Evolutionary conservation across 768 basidiomycete species (phyloP), one percentile per base, ranked within the genome.

Genomic region (Auriscalpium orientale): DNA sequence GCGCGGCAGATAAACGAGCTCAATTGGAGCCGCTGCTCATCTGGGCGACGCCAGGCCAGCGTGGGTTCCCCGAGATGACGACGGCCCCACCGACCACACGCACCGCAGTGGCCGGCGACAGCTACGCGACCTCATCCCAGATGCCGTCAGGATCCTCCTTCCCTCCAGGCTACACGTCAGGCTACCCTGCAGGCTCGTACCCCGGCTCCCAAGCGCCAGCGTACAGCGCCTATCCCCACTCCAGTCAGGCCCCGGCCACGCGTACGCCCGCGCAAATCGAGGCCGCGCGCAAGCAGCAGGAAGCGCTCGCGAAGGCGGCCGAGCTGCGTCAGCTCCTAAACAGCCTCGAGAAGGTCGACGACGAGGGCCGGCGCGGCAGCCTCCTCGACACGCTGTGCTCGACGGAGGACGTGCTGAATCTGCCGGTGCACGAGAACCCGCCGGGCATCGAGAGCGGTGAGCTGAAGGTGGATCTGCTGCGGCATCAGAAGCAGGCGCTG

Each of bases 401-500:
- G 8, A 76, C 73, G 7, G 82, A 84, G 33, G 92, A 95, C 67
- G 74, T 93, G 15, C 67, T 89, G 36, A 79, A 79, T 46, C 71
- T 95, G 22, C 90, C 91, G 1, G 64, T 78, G 7, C 83, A 91
- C 64, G 80, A 84, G 11, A 76, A 74, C 59, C 90, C 92, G 0
- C 91, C 93, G 1, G 79, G 91, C 2, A 75, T 80, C 21, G 76
- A 72, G 22, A 85, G 70, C 47, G 89, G 87, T 1, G 74, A 87
- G 21, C 66, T 95, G 52, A 74, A 75, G 18, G 85, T 89, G 16
- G 79, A 95, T 65, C 71, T 95, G 47, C 66, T 95, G 28, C 87
- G 81, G 58, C 94, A 95, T 63, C 93, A 95, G 91, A 83, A 73
- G 50, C 91, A 94, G 81, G 91, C 84, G 1, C 69, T 94, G 46